phyloP scores from a whole-genome alignment of 2,329 filamentous ascomycete genomes.

The Didymella glomerata region DNA sequence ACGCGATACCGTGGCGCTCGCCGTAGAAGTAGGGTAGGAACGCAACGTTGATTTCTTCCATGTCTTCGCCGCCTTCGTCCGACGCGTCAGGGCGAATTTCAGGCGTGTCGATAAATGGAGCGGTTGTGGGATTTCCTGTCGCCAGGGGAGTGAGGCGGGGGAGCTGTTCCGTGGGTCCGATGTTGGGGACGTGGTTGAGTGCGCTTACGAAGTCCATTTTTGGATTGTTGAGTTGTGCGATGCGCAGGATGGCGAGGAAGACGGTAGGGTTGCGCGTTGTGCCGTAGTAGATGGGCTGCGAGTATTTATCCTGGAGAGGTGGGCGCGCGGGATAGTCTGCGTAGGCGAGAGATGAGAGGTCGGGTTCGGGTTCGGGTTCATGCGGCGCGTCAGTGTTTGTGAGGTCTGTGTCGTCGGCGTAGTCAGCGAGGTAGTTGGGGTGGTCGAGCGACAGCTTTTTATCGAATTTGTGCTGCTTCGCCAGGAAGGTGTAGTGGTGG shows the following conservation, averaged over 20 bases:
- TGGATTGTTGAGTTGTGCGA: slow-evolving; percentile 33
- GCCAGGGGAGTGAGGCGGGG: slow-evolving; percentile 11
- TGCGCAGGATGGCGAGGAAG: slow-evolving; percentile 31
- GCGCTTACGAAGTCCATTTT: slow-evolving; percentile 30
- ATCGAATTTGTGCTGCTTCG: background rate
- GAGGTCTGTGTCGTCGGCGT: background rate
- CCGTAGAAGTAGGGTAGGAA: slow-evolving; percentile 34
- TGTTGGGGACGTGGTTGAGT: slow-evolving; percentile 33
- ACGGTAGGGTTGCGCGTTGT: slow-evolving; percentile 29
- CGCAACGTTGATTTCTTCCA: background rate
- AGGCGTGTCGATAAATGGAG: slow-evolving; percentile 1
- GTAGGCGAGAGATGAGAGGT: background rate
- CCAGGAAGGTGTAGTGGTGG: slow-evolving; percentile 1
- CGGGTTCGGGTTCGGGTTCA: background rate
- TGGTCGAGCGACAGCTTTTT: slow-evolving; percentile 8
- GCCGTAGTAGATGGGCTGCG: slow-evolving; percentile 26
- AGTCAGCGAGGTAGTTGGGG: background rate
- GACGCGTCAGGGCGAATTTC: background rate
- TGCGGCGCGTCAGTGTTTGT: background rate
- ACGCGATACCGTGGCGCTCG: slow-evolving; percentile 26
- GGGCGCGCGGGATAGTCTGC: slow-evolving; percentile 9
- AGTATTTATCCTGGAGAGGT: background rate
- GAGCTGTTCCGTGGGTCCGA: slow-evolving; percentile 5
- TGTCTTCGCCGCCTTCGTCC: background rate
- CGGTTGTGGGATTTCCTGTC: background rate